A percentile compares a stretch with the other conserved stretches of the same genome.
Conservation (phyloP, 2,329 filamentous ascomycete species). For the Hypomyces rosellus region DNA sequence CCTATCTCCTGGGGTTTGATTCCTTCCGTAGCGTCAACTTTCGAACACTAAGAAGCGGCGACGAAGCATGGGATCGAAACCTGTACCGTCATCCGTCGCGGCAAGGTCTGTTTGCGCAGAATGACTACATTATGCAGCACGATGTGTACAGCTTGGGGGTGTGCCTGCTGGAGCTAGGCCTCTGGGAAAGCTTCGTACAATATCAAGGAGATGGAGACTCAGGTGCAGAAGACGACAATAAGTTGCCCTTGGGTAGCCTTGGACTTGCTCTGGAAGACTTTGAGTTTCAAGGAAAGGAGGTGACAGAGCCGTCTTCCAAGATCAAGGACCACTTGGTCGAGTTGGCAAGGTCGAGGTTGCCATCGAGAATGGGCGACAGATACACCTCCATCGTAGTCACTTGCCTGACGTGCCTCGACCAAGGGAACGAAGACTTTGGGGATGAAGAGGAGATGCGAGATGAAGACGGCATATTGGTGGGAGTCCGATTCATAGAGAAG, state of each 20-base stretch:
- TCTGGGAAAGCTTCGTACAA: slow-evolving; percentile 34
- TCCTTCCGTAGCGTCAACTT: slow-evolving; percentile 15
- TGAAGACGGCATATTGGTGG: slow-evolving; percentile 24
- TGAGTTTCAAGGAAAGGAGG: neutral
- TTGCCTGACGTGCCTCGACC: slow-evolving; percentile 31
- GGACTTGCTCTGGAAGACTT: neutral
- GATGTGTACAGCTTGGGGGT: slow-evolving; percentile 52
- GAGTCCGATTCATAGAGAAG: slow-evolving; percentile 24
- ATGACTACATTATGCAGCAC: slow-evolving; percentile 44
- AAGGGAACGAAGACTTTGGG: slow-evolving; percentile 23
- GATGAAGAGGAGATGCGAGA: slow-evolving; percentile 23
- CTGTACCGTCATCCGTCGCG: slow-evolving; percentile 45
- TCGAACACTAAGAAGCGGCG: slow-evolving; percentile 21
- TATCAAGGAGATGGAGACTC: slow-evolving; percentile 11
- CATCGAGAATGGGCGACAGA: slow-evolving; percentile 21
- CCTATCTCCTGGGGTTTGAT: slow-evolving; percentile 15
- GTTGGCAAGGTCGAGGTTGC: slow-evolving; percentile 14
- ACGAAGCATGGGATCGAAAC: slow-evolving; percentile 31
- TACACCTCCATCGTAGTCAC: slow-evolving; percentile 26
- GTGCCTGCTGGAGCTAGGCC: slow-evolving; percentile 45
- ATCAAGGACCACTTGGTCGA: slow-evolving; percentile 12
- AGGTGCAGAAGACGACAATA: neutral
- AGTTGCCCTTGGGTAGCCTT: neutral
- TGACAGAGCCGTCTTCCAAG: neutral
- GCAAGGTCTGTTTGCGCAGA: slow-evolving; percentile 33